Conservation (phyloP, 163 green algal genomes). For the Volvox carteri region DNA sequence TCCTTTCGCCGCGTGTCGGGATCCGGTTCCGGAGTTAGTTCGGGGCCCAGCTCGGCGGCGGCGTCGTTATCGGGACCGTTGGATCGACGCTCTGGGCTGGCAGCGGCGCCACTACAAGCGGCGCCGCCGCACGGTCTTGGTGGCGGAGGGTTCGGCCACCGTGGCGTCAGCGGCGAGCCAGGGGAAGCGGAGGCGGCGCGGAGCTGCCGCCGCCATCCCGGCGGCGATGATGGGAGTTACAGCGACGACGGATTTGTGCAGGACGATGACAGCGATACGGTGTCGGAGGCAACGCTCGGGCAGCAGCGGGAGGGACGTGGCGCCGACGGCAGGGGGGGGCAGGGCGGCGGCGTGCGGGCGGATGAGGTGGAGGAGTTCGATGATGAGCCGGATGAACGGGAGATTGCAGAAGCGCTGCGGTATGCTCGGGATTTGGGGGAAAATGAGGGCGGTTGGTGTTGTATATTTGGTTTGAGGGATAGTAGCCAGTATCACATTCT, state of each 20-base stretch:
- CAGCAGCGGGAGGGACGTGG: not conserved
- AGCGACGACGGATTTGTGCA: constrained; percentile 29
- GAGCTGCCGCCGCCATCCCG: not conserved
- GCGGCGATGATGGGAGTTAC: not conserved
- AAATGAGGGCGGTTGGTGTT: too few relatives aligned
- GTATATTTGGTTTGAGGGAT: too few relatives aligned
- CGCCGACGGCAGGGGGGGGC: not conserved
- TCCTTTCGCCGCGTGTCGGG: not conserved
- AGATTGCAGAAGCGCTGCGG: constrained; percentile 37
- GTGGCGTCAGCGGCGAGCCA: not conserved
- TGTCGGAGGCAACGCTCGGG: not conserved
- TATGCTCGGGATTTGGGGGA: not conserved
- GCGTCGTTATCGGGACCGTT: not conserved
- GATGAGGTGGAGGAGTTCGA: not conserved
- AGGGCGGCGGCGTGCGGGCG: not conserved
- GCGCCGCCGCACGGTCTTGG: not conserved
- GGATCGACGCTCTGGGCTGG: not conserved
- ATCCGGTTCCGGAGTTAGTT: not conserved
- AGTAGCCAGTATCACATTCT: too few relatives aligned
- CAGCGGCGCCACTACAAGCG: not conserved
- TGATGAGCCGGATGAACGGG: constrained; percentile 15
- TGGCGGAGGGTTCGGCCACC: not conserved
- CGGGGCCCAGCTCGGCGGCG: not conserved
- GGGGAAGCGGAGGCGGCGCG: not conserved
- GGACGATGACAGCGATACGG: not conserved